Percentiles rank a stretch among this genome's conserved stretches.
phyloP scores from a whole-genome alignment of 177 flowering plant genomes.

The Vitis hybrid region DNA sequence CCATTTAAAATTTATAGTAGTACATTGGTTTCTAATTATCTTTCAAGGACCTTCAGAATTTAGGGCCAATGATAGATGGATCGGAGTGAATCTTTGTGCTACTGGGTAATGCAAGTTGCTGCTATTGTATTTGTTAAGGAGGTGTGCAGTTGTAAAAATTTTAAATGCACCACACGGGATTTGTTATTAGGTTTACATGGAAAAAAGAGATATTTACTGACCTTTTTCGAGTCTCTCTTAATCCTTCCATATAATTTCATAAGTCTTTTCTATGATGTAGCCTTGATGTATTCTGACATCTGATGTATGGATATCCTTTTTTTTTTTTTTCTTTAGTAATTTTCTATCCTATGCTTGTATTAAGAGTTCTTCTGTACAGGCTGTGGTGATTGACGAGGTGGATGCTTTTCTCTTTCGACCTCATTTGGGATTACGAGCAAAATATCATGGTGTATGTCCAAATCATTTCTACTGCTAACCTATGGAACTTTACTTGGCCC shows the following conservation, averaged over 20 bases:
- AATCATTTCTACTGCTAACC: background rate
- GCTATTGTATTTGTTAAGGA: background rate
- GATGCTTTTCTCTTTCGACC: slow-evolving; percentile 93
- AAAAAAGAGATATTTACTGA: background rate
- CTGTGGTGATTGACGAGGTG: slow-evolving; percentile 93
- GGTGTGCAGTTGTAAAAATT: background rate
- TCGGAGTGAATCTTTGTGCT: background rate
- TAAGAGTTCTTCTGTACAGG: slow-evolving; percentile 40
- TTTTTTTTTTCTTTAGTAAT: background rate
- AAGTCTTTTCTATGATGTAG: background rate
- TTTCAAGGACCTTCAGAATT: background rate
- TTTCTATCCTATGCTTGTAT: background rate
- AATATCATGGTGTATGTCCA: slow-evolving; percentile 88
- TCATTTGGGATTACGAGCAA: slow-evolving; percentile 71
- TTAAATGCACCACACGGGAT: background rate
- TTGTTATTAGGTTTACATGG: too few species aligned
- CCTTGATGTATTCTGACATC: too few species aligned
- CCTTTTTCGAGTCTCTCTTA: background rate
- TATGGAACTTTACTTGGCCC: background rate
- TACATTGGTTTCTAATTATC: background rate
- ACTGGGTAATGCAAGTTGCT: background rate
- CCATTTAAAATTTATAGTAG: background rate
- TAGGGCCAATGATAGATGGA: background rate
- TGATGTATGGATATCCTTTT: background rate
- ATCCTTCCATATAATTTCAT: background rate